A percentile compares a stretch with the other conserved stretches of the same genome.
Evolutionary conservation across 139 green algal species (phyloP).

Genomic region (Coelastrella sp.): DNA sequence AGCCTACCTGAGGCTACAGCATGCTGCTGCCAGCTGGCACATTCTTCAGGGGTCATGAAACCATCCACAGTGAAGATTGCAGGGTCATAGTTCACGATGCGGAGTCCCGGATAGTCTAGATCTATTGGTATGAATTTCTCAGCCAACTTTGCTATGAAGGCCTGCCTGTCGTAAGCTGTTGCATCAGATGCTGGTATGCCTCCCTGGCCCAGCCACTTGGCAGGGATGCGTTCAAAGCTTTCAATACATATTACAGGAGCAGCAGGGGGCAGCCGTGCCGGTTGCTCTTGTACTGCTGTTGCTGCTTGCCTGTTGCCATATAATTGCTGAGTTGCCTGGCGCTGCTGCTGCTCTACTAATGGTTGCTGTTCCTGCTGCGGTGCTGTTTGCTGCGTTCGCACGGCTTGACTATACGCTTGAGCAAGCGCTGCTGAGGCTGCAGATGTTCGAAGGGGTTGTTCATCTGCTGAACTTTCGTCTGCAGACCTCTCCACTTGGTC

Average conservation of each 20-base stretch:
- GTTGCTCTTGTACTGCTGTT: neutral
- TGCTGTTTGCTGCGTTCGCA: neutral
- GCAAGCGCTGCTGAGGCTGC: neutral
- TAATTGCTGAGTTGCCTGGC: neutral
- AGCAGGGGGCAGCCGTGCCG: neutral
- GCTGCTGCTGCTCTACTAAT: neutral
- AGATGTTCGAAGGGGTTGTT: too few species aligned
- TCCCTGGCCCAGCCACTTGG: slow-evolving; percentile 34
- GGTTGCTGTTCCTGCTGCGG: neutral
- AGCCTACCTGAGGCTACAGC: slow-evolving; percentile 24
- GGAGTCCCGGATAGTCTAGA: slow-evolving; percentile 61
- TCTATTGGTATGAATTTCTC: slow-evolving; percentile 65
- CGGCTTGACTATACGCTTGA: neutral
- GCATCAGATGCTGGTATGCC: slow-evolving; percentile 46
- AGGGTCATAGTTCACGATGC: slow-evolving; percentile 72
- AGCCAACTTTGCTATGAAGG: slow-evolving; percentile 30
- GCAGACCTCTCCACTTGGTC: too few species aligned
- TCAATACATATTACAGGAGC: neutral
- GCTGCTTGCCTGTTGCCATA: neutral
- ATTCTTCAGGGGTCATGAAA: slow-evolving; percentile 63
- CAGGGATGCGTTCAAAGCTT: slow-evolving; percentile 21
- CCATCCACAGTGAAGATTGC: slow-evolving; percentile 65
- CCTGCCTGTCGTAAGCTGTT: slow-evolving; percentile 41
- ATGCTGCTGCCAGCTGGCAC: slow-evolving; percentile 37
- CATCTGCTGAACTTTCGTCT: too few species aligned